Evolutionary conservation across 805 yeast species (phyloP).

Genomic region (Wickerhamiella azymoides): DNA sequence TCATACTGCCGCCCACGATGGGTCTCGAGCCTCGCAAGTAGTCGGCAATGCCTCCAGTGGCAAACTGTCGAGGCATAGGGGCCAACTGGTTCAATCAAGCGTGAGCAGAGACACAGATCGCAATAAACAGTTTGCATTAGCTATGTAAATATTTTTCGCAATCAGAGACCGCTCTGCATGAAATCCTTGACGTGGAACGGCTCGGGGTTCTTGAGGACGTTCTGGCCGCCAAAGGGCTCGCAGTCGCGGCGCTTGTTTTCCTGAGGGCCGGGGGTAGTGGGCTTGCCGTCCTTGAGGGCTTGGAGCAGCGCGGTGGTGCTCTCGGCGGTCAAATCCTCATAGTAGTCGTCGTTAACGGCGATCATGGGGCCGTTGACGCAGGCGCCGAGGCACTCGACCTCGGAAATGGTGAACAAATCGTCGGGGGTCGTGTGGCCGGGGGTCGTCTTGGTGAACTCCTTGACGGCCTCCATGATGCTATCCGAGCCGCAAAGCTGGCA

Average conservation of each 20-base stretch:
- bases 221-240: conserved; percentile 64
- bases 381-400: conserved; percentile 85
- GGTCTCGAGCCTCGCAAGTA: too few species aligned
- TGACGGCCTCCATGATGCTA: conserved; percentile 57
- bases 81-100: too few species aligned
- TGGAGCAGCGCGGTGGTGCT: conserved; percentile 47
- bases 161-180: conserved; percentile 6
- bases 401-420: conserved; percentile 65
- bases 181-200: conserved; percentile 42
- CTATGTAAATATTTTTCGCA: neutral
- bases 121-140: too few species aligned
- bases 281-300: conserved; percentile 49
- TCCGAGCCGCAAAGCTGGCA: conserved; percentile 78
- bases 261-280: conserved; percentile 55
- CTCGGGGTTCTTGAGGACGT: conserved; percentile 42
- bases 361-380: conserved; percentile 87
- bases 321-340: conserved; percentile 66
- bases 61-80: too few species aligned
- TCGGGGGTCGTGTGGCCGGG: conserved; percentile 72
- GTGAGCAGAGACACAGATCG: too few species aligned
- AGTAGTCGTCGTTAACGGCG: conserved; percentile 69
- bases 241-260: conserved; percentile 48
- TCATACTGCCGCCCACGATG: too few species aligned
- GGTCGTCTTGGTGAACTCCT: conserved; percentile 43
- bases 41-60: too few species aligned